A percentile compares a stretch with the other conserved stretches of the same genome.
These are phyloP conservation scores for Leptomonas seymouri DNA, from an alignment of 208 protist genomes.

Conservation along the genomic window DNA sequence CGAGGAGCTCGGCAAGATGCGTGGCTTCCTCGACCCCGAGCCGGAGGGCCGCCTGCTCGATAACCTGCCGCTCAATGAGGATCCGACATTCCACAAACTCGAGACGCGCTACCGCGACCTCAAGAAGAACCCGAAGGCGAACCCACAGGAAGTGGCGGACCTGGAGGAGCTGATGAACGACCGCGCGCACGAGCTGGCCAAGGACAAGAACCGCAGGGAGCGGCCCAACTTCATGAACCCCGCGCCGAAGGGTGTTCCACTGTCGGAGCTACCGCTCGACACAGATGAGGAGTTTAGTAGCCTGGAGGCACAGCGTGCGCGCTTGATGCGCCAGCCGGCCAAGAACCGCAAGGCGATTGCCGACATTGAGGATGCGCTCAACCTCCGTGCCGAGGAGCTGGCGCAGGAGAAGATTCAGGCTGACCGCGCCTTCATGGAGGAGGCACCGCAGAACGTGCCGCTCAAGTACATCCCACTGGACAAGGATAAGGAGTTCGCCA, in stretches of 20 bases:
- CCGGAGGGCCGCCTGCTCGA: conserved; percentile 68
- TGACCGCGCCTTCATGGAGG: conserved; percentile 72
- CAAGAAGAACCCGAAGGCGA: conserved; percentile 53
- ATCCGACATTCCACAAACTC: conserved; percentile 58
- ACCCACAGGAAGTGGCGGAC: conserved; percentile 59
- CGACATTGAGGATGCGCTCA: conserved; percentile 59
- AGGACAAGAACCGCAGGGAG: conserved; percentile 70
- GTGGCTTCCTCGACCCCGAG: conserved; percentile 70
- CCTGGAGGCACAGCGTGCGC: conserved; percentile 72
- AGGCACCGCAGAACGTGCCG: conserved; percentile 60
- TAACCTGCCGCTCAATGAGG: conserved; percentile 62
- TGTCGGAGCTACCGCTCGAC: conserved; percentile 73
- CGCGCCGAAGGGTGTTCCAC: conserved; percentile 48
- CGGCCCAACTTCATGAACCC: conserved; percentile 61
- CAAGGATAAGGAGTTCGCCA: conserved; percentile 60
- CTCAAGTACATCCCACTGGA: conserved; percentile 71
- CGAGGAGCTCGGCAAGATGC: conserved; percentile 60
- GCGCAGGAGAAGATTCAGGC: conserved; percentile 68
- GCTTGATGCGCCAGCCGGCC: conserved; percentile 54
- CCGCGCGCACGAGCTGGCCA: conserved; percentile 67
- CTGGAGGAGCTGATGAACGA: conserved; percentile 83
- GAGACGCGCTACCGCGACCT: conserved; percentile 66
- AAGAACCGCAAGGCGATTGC: conserved; percentile 66
- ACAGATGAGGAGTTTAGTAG: conserved; percentile 62
- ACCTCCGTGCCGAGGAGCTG: conserved; percentile 69